Evolutionary conservation across 2,329 filamentous ascomycete species (phyloP).

Genomic region (Ascochyta clinopodiicola): DNA sequence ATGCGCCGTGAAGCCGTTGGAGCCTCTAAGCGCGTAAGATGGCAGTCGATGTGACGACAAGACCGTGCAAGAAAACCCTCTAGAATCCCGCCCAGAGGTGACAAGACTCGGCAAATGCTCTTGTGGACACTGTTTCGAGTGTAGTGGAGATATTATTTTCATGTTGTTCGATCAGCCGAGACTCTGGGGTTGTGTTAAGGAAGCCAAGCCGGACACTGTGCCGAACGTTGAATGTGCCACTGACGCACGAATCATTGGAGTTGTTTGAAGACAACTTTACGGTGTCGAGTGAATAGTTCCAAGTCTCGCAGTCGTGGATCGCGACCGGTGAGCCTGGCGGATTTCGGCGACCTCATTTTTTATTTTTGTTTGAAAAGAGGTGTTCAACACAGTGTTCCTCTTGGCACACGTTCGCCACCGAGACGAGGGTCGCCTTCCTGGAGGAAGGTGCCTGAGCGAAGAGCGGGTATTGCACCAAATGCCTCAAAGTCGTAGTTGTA

Average conservation of each 20-base stretch:
- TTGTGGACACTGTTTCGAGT: background rate
- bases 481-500: background rate
- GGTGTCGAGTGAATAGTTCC: background rate
- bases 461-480: background rate
- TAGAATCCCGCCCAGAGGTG: background rate
- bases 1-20: background rate
- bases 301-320: too few species aligned
- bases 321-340: too few species aligned
- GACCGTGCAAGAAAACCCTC: background rate
- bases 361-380: too few species aligned
- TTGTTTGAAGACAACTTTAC: background rate
- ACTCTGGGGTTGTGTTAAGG: background rate
- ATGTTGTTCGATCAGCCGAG: constrained; percentile 8
- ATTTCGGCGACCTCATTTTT: too few species aligned
- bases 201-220: constrained; percentile 6
- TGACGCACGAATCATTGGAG: background rate
- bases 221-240: background rate
- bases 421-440: too few species aligned
- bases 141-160: background rate
- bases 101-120: background rate
- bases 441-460: too few species aligned
- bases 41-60: background rate
- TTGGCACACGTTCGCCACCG: too few species aligned
- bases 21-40: background rate
- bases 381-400: too few species aligned